Conservation (phyloP, 305 asterid species). For the Rubia peregrina region DNA sequence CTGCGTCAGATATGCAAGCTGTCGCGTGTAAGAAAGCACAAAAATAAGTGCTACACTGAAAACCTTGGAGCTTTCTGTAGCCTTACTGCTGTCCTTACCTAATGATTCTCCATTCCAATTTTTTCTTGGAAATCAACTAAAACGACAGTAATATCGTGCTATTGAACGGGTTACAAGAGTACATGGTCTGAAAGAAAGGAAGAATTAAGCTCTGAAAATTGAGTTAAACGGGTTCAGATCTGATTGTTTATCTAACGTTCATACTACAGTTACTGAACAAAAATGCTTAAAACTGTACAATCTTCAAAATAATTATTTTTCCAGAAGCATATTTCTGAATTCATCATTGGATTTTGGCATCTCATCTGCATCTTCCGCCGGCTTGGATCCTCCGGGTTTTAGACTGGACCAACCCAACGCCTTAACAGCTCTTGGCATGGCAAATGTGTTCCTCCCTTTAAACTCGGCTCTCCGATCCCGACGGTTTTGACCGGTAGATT, state of each 20-base stretch:
- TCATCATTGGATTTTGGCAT: slow-evolving; percentile 77
- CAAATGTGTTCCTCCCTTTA: slow-evolving; percentile 68
- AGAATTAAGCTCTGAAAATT: neutral
- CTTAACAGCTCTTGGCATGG: slow-evolving; percentile 71
- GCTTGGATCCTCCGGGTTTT: slow-evolving; percentile 24
- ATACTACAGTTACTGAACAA: neutral
- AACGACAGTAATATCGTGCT: neutral
- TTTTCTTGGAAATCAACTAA: neutral
- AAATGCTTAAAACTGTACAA: neutral
- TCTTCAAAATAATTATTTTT: slow-evolving; percentile 15
- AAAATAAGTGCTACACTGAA: slow-evolving; percentile 5
- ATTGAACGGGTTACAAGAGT: neutral
- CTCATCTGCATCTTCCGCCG: slow-evolving; percentile 37
- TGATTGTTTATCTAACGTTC: neutral
- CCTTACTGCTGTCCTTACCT: slow-evolving; percentile 2
- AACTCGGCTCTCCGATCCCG: slow-evolving; percentile 36
- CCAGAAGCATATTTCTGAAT: slow-evolving; percentile 75
- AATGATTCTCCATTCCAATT: neutral
- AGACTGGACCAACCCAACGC: slow-evolving; percentile 36
- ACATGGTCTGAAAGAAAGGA: neutral
- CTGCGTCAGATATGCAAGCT: slow-evolving; percentile 8
- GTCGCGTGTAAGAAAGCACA: slow-evolving; percentile 21
- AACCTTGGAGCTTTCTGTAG: slow-evolving; percentile 4
- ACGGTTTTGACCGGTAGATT: slow-evolving; percentile 22
- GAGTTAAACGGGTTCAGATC: neutral